These are phyloP conservation scores for Xylariales sp. DNA, from an alignment of 2,329 filamentous ascomycete species.

Conservation along the genomic window DNA sequence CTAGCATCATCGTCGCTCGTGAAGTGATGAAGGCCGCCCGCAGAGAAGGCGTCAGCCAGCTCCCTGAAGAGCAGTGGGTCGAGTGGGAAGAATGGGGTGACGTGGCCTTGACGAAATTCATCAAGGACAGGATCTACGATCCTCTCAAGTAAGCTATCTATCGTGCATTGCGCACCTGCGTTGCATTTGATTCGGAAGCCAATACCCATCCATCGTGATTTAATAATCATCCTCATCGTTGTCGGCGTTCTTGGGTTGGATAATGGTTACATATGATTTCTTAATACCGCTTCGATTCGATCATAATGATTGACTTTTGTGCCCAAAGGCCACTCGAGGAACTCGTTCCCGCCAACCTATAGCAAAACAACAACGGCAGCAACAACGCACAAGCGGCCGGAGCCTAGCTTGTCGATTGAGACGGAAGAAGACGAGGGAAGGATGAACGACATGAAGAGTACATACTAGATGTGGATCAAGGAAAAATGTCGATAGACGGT, in stretches of 20 bases:
- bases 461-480: constrained; percentile 20
- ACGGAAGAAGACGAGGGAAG: constrained; percentile 30
- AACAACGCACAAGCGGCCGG: constrained; percentile 20
- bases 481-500: constrained; percentile 42
- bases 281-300: constrained; percentile 34
- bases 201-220: constrained; percentile 26
- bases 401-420: constrained; percentile 27
- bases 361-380: constrained; percentile 14
- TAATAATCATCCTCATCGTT: constrained; percentile 42
- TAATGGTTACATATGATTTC: constrained; percentile 33
- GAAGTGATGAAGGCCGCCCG: constrained; percentile 95
- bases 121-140: constrained; percentile 71
- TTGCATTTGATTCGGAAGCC: constrained; percentile 35
- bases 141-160: constrained; percentile 54
- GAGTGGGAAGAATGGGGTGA: constrained; percentile 80
- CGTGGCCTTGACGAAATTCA: constrained; percentile 68
- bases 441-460: constrained; percentile 30
- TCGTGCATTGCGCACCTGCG: constrained; percentile 33
- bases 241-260: constrained; percentile 42
- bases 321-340: constrained; percentile 41
- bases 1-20: constrained; percentile 85
- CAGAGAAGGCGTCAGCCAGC: constrained; percentile 77
- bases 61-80: constrained; percentile 76
- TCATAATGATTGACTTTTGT: constrained; percentile 42
- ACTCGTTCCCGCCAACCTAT: constrained; percentile 37